These are phyloP conservation scores for Trifolium repens DNA, from an alignment of 306 rosid genomes.

Conservation along the genomic window DNA sequence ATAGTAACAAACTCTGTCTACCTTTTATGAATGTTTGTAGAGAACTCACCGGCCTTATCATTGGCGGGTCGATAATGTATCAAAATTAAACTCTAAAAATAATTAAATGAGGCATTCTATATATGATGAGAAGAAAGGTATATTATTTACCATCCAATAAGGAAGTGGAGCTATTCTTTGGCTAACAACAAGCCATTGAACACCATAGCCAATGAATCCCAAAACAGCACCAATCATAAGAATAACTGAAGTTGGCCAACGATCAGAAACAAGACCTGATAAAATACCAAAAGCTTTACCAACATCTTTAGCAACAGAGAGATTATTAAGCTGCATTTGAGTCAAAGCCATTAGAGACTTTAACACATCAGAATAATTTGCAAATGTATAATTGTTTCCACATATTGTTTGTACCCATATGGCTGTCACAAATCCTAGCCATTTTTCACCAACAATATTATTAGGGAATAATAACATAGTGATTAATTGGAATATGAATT, in stretches of 20 bases:
- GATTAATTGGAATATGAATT: neutral
- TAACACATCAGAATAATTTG: slow-evolving; percentile 51
- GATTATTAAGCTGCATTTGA: slow-evolving; percentile 56
- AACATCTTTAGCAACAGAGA: slow-evolving; percentile 58
- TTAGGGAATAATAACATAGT: slow-evolving; percentile 37
- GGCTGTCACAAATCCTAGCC: slow-evolving; percentile 59
- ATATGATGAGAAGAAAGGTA: neutral
- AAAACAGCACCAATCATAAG: slow-evolving; percentile 52
- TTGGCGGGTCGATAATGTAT: neutral
- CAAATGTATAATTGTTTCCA: slow-evolving; percentile 57
- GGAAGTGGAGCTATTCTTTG: slow-evolving; percentile 48
- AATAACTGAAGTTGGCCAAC: slow-evolving; percentile 38
- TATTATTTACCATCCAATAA: slow-evolving; percentile 51
- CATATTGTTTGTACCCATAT: slow-evolving; percentile 60
- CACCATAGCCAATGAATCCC: slow-evolving; percentile 55
- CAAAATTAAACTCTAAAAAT: no score
- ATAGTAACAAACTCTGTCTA: no score
- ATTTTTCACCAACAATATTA: slow-evolving; percentile 40
- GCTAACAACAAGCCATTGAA: slow-evolving; percentile 57
- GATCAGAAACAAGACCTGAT: slow-evolving; percentile 55
- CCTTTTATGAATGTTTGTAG: no score
- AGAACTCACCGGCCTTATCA: no score
- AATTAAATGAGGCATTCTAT: neutral
- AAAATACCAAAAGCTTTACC: slow-evolving; percentile 61
- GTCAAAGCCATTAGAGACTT: slow-evolving; percentile 51